These are phyloP conservation scores for Saccharomycopsis sp. DNA, from an alignment of 805 yeast genomes.

Conservation along the genomic window DNA sequence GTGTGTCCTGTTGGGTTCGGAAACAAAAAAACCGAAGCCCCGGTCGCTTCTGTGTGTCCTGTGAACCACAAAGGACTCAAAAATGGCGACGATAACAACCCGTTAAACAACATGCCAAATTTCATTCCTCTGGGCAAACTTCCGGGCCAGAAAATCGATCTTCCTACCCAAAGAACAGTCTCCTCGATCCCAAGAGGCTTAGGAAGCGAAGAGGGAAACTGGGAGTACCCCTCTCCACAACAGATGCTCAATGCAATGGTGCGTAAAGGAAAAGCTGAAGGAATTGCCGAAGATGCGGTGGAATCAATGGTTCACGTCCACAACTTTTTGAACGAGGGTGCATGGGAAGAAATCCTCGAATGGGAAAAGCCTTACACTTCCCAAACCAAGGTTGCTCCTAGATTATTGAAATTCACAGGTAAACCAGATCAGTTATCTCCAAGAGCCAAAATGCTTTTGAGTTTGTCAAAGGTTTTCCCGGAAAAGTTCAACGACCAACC, in stretches of 20 bases:
- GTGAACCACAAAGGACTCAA: conserved; percentile 23
- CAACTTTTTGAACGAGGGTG: conserved; percentile 93
- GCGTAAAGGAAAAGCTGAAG: conserved; percentile 83
- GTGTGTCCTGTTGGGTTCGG: conserved; percentile 36
- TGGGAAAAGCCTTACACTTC: conserved; percentile 79
- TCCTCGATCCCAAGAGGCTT: conserved; percentile 86
- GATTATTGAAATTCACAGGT: conserved; percentile 83
- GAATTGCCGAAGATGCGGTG: conserved; percentile 90
- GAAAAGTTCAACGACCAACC: conserved; percentile 63
- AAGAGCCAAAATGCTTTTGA: conserved; percentile 64
- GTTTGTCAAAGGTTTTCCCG: conserved; percentile 67
- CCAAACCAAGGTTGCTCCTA: conserved; percentile 53
- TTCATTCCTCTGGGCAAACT: conserved; percentile 56
- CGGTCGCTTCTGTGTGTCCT: conserved; percentile 27
- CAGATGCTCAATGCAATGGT: conserved; percentile 99
- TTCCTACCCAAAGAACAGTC: conserved; percentile 78
- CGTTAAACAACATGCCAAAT: conserved; percentile 84
- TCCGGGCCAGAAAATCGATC: conserved; percentile 71
- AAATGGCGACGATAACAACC: conserved; percentile 37
- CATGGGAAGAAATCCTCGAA: conserved; percentile 87
- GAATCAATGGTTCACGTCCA: conserved; percentile 96
- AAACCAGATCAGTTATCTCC: conserved; percentile 86
- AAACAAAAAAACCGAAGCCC: conserved; percentile 19
- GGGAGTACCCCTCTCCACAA: conserved; percentile 99
- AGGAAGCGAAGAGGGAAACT: conserved; percentile 55